Percentiles rank a stretch among this genome's conserved stretches.
Evolutionary conservation across 2,329 filamentous ascomycete genomes (phyloP).

Genomic region (Sporothrix dimorphospora): DNA sequence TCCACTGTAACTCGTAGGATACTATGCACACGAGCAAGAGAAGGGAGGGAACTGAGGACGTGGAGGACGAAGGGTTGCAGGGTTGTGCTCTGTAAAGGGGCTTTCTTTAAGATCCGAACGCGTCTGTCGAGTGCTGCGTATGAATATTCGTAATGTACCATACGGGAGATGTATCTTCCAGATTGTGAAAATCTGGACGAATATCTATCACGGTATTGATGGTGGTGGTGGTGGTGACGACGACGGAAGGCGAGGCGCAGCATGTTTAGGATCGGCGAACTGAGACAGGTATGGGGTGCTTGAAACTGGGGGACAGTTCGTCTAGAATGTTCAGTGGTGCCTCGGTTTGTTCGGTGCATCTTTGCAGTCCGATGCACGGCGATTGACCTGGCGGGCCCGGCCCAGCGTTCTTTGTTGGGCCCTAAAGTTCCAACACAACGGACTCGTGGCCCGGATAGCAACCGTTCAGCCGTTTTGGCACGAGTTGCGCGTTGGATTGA

Average conservation of each 20-base stretch:
- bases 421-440: background rate
- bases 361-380: background rate
- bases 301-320: constrained; percentile 42
- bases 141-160: background rate
- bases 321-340: constrained; percentile 1
- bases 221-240: constrained; percentile 21
- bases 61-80: background rate
- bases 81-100: background rate
- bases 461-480: background rate
- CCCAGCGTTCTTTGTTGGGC: background rate
- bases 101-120: background rate
- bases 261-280: constrained; percentile 45
- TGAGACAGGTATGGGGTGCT: constrained; percentile 46
- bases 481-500: background rate
- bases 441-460: background rate
- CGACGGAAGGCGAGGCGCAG: constrained; percentile 38
- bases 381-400: background rate
- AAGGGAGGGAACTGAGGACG: background rate
- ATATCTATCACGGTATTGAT: background rate
- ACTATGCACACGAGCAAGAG: background rate
- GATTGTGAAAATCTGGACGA: background rate
- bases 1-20: constrained; percentile 2
- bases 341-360: too few relatives aligned
- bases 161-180: background rate
- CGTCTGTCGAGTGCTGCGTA: background rate